Evolutionary conservation across 2,329 filamentous ascomycete genomes (phyloP), one percentile per base, ranked within the genome.

Genomic region (Sporothrix schenckii): DNA sequence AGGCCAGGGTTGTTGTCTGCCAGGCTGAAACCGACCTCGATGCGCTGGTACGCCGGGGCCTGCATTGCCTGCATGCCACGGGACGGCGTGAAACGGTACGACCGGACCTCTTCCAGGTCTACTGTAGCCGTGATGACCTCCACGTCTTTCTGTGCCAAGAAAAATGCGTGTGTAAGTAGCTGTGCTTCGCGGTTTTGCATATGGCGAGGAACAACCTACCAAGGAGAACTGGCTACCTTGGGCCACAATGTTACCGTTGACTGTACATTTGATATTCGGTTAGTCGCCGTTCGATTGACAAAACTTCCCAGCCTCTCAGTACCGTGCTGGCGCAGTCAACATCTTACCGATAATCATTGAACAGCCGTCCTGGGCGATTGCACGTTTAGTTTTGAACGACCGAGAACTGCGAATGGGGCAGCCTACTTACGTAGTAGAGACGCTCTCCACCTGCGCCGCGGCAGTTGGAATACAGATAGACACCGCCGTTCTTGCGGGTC

Each of bases 91-190:
- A 80, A 86, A 0, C 91, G 82, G 74, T 84, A 89, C 0, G 84
- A 81, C 44, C 90, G 82, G 6, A 94, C 90, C 73, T 92, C 88
- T 75, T 94, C 92, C 1, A 92, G 80, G 74, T 91, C 89, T 7
- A 91, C 82, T 0, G 88, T 91, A 2, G 89, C 89, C 5, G 84
- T 86, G 21, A 89, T 79, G 4, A 91, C 88, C 74, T 91, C 89
- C 6, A 91, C 88, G 53, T 89, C 87, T 56, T 85, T 84, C 11
- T 91, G 19, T 0, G 78, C 16, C 83, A 1, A 9, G 2, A 9
- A 39, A 24, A 13, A 21, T 7, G 13, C 0, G n/a, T 9, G 5
- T 47, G n/a, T 63, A 3, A 63, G 58, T 19, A 19, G 14, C 4
- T 24, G 5, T 44, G n/a, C 11, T 16, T 2, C 2, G 56, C 7